Percentiles rank a stretch among this genome's conserved stretches.
Conservation (phyloP, 176 grass and related monocot species). For the Urochloa ruziziensis region DNA sequence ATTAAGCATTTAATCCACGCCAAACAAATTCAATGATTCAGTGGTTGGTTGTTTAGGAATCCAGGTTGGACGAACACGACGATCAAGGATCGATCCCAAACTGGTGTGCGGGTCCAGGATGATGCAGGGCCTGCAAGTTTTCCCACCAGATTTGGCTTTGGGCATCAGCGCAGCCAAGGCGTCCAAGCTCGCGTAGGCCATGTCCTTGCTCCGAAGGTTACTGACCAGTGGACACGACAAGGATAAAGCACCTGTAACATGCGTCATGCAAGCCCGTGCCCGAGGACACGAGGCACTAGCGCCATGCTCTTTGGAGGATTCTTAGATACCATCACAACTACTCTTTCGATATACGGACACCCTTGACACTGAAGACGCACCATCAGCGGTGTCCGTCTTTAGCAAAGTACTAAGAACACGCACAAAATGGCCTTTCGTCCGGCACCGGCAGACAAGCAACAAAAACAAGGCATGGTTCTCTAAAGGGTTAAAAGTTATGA, state of each 20-base stretch:
- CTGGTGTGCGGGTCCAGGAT: neutral
- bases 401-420: neutral
- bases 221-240: conserved; percentile 14
- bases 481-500: neutral
- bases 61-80: neutral
- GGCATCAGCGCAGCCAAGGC: neutral
- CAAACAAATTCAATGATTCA: neutral
- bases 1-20: neutral
- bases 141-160: neutral
- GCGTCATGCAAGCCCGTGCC: neutral
- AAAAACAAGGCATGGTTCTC: neutral
- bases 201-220: neutral
- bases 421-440: neutral
- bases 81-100: conserved; percentile 41
- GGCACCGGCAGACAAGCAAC: neutral
- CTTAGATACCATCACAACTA: neutral
- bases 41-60: neutral
- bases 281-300: conserved; percentile 8
- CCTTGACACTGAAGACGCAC: neutral
- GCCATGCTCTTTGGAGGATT: neutral
- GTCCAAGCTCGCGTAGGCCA: neutral
- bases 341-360: neutral
- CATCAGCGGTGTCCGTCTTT: neutral
- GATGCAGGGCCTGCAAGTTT: conserved; percentile 1
- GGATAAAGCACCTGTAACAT: conserved; percentile 14